Evolutionary conservation across 1,284 basidiomycete genomes (phyloP), one percentile per base, ranked within the genome.

Genomic region (Leccinum griseonigrum): DNA sequence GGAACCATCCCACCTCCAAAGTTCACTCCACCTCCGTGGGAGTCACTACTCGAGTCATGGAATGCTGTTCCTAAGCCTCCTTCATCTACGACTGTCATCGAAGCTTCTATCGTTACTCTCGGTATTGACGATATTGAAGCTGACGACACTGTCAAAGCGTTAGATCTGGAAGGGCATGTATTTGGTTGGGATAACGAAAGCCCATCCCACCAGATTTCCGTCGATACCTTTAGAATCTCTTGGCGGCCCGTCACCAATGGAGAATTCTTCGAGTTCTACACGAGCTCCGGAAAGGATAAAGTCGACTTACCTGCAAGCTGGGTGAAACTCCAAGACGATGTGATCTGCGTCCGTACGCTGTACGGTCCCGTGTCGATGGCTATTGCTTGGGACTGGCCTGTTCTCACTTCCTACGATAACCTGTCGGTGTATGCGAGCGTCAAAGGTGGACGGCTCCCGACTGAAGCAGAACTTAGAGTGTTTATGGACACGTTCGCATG

Each of bases 131-230:
- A 99, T 71, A 68, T 76, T 55, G 96, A 98, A 74, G 76, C 73
- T 0, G 81, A 90, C 9, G 96, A 98, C 71, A 77, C 74, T 6
- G 64, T 64, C 1, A 70, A 72, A 13, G 69, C 69, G 8, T 63
- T 66, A 6, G 74, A 83, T 54, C 71, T 83, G 51, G 72, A 78
- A 14, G 75, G 76, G 16, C 91, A 96, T 70, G 87, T 90, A 64
- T 95, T 93, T 71, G 97, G 96, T 0, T 98, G 96, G 97, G 97
- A 99, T 75, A 96, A 94, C 69, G 97, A 99, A 79, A 82, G 89
- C 69, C 94, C 95, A 1, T 78, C 78, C 65, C 78, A 90, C 26
- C 72, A 73, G 16, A 83, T 88, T 13, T 68, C 82, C 0, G 85
- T 92, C 8, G 80, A 78, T 29, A 58, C 81, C 58, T 88, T 98